phyloP scores from a whole-genome alignment of 352 stramenopile species.

The Sclerospora graminicola region DNA sequence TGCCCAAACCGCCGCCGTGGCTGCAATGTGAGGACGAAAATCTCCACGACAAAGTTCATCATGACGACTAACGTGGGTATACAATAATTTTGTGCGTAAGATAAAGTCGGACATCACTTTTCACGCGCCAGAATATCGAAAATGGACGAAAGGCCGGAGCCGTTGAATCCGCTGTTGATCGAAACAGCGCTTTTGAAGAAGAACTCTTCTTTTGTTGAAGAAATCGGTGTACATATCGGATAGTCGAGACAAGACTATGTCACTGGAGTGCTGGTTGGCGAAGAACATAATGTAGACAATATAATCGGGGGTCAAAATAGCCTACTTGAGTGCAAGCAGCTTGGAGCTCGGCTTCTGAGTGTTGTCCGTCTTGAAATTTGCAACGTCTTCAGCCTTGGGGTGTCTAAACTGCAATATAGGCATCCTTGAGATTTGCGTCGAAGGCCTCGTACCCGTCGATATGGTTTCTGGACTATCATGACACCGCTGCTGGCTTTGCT shows the following conservation, averaged over 20 bases:
- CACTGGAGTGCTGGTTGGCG: conserved; percentile 47
- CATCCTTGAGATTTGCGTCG: no score
- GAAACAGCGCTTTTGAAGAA: conserved; percentile 43
- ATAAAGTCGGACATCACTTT: conserved; percentile 63
- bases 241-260: conserved; percentile 55
- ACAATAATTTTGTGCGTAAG: conserved; percentile 52
- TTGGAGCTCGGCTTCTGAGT: no score
- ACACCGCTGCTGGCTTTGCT: no score
- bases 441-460: no score
- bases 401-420: no score
- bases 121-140: conserved; percentile 35
- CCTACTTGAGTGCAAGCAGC: conserved; percentile 38
- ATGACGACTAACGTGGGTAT: conserved; percentile 42
- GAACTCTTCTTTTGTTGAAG: conserved; percentile 34
- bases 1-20: conserved; percentile 68
- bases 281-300: conserved; percentile 66
- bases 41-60: conserved; percentile 40
- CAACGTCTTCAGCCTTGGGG: no score
- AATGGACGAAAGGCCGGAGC: conserved; percentile 27
- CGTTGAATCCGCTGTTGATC: conserved; percentile 56
- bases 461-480: no score
- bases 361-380: no score
- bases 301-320: conserved; percentile 45
- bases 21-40: conserved; percentile 68
- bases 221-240: conserved; percentile 43